Evolutionary conservation across 805 yeast genomes (phyloP).

Genomic region (Barnettozyma siamensis): DNA sequence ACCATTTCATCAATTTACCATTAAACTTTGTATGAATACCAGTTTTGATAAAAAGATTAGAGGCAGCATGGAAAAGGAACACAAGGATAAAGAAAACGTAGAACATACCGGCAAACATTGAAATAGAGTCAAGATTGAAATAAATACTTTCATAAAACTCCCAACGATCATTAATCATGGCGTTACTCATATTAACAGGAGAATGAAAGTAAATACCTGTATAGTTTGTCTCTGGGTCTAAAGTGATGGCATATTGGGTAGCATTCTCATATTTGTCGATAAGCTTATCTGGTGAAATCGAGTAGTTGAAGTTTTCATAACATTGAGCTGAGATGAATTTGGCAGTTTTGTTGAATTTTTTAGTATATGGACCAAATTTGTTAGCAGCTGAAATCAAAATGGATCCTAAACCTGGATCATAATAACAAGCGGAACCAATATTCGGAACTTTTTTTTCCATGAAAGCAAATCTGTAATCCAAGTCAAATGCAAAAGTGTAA

Average conservation of each 20-base stretch:
- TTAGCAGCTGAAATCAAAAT: constrained; percentile 8
- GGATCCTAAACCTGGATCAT: constrained; percentile 15
- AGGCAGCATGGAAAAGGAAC: constrained; percentile 30
- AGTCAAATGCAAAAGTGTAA: neutral
- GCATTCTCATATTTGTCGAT: constrained; percentile 27
- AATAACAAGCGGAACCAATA: constrained; percentile 10
- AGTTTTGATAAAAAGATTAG: constrained; percentile 25
- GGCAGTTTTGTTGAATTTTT: constrained; percentile 12
- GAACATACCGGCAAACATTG: constrained; percentile 26
- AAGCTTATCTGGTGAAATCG: constrained; percentile 14
- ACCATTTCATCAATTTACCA: constrained; percentile 15
- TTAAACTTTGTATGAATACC: constrained; percentile 16
- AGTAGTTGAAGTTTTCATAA: constrained; percentile 6
- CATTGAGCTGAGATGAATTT: neutral
- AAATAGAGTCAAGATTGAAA: constrained; percentile 18
- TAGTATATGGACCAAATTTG: constrained; percentile 8
- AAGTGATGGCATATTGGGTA: constrained; percentile 17
- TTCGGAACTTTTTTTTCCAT: neutral
- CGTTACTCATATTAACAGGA: constrained; percentile 11
- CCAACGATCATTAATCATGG: neutral
- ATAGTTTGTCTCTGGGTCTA: constrained; percentile 5
- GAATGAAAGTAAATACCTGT: constrained; percentile 7
- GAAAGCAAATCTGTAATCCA: neutral
- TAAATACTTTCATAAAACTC: constrained; percentile 5
- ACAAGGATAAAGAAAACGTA: constrained; percentile 36